Evolutionary conservation across 352 stramenopile species (phyloP).

Genomic region (Albugo candida): DNA sequence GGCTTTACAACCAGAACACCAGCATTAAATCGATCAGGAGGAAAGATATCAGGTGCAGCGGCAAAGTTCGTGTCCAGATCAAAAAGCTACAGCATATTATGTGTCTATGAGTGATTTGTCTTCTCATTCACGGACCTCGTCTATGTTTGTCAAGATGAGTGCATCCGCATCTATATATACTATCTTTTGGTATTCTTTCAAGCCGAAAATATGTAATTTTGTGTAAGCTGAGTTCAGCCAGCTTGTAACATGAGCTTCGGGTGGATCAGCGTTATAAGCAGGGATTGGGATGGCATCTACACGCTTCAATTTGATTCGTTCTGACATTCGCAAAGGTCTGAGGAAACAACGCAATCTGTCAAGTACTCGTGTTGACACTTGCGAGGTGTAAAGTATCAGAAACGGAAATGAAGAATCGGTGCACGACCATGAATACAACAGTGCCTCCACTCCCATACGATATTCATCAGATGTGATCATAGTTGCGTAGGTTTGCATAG

Average conservation of each 20-base stretch:
- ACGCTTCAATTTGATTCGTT: constrained; percentile 6
- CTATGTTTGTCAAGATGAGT: constrained; percentile 50
- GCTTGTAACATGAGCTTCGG: constrained; percentile 13
- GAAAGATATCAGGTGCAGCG: constrained; percentile 65
- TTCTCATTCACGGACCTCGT: constrained; percentile 19
- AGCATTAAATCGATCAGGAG: constrained; percentile 72
- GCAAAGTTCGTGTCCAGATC: constrained; percentile 42
- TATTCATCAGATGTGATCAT: constrained; percentile 21
- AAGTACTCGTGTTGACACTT: constrained; percentile 7
- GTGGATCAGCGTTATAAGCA: too few relatives aligned
- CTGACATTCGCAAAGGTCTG: neutral
- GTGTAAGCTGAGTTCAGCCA: constrained; percentile 26
- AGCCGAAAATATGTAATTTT: constrained; percentile 26
- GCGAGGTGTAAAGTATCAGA: constrained; percentile 17
- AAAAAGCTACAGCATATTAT: constrained; percentile 10
- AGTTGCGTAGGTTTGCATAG: constrained; percentile 10
- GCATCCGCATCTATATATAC: constrained; percentile 76
- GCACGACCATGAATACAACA: constrained; percentile 16
- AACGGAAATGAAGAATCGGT: constrained; percentile 5
- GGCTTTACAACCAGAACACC: constrained; percentile 56
- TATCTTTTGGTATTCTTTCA: constrained; percentile 58
- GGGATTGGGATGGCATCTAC: constrained; percentile 16
- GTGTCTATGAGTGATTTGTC: constrained; percentile 1
- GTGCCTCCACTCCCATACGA: constrained; percentile 18
- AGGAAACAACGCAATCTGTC: constrained; percentile 14